Evolutionary conservation across 495 filamentous ascomycete genomes (phyloP).

Genomic region (Neurospora discreta): DNA sequence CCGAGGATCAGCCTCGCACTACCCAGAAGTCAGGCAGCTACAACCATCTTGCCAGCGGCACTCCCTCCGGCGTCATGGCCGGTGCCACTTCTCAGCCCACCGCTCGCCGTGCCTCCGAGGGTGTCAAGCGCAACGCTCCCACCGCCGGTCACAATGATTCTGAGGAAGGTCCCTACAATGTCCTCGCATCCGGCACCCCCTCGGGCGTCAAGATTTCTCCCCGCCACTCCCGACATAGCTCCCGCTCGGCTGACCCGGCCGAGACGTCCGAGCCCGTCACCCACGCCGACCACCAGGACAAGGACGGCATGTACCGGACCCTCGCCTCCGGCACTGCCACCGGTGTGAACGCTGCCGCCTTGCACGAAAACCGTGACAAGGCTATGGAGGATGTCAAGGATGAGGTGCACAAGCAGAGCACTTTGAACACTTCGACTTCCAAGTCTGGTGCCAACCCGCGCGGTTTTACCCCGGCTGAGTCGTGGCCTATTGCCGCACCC

Average conservation of each 20-base stretch:
- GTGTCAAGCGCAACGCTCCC: background rate
- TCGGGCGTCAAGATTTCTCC: conserved; percentile 16
- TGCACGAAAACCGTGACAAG: background rate
- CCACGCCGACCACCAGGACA: conserved; percentile 5
- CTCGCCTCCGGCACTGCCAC: conserved; percentile 21
- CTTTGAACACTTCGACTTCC: background rate
- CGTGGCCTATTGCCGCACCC: too few relatives aligned
- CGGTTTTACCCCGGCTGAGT: background rate
- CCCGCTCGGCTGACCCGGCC: background rate
- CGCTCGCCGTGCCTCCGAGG: background rate
- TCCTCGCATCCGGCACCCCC: conserved; percentile 13
- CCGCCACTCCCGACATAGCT: background rate
- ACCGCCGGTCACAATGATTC: background rate
- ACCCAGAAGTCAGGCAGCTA: background rate
- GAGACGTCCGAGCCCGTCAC: conserved; percentile 2
- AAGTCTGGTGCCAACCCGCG: background rate
- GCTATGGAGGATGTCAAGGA: background rate
- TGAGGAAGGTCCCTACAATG: conserved; percentile 9
- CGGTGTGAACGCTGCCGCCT: conserved; percentile 11
- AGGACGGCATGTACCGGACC: conserved; percentile 18
- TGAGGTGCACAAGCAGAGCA: background rate
- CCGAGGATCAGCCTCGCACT: background rate
- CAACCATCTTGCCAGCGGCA: background rate
- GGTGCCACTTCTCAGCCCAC: background rate
- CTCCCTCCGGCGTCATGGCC: background rate